phyloP scores from a whole-genome alignment of 1,139 yeast species.

The Magnusiomyces fungicola region DNA sequence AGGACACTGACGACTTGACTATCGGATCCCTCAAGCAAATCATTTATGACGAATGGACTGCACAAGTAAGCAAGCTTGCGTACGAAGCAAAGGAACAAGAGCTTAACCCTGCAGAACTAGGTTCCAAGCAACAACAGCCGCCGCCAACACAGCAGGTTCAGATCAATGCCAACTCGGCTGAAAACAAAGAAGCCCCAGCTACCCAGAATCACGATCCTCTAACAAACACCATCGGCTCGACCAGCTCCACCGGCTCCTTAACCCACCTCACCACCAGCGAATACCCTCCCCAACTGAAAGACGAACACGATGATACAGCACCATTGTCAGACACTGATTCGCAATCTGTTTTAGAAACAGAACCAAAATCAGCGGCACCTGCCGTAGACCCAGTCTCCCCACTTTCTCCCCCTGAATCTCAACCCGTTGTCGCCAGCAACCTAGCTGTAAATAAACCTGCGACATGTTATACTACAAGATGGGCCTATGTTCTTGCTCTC shows the following conservation, averaged over 20 bases:
- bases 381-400: too few species aligned
- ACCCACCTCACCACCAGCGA: too few species aligned
- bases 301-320: too few species aligned
- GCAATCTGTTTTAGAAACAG: not conserved
- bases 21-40: conserved; percentile 22
- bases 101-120: not conserved
- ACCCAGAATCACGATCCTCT: too few species aligned
- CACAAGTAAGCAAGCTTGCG: not conserved
- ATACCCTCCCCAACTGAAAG: too few species aligned
- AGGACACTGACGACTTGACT: conserved; percentile 18
- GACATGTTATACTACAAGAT: conserved; percentile 14
- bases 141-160: not conserved
- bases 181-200: too few species aligned
- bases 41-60: conserved; percentile 15
- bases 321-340: too few species aligned
- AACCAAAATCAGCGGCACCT: not conserved
- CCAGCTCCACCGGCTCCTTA: too few species aligned
- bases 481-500: conserved; percentile 25
- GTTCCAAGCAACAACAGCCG: conserved; percentile 20
- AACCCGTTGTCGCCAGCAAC: too few species aligned
- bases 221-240: too few species aligned
- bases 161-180: not conserved
- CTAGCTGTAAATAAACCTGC: too few species aligned
- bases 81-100: conserved; percentile 1
- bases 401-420: too few species aligned